Percentiles rank a stretch among this genome's conserved stretches.
Conservation (phyloP, 2,329 filamentous ascomycete genomes). For the Fusarium irregulare region DNA sequence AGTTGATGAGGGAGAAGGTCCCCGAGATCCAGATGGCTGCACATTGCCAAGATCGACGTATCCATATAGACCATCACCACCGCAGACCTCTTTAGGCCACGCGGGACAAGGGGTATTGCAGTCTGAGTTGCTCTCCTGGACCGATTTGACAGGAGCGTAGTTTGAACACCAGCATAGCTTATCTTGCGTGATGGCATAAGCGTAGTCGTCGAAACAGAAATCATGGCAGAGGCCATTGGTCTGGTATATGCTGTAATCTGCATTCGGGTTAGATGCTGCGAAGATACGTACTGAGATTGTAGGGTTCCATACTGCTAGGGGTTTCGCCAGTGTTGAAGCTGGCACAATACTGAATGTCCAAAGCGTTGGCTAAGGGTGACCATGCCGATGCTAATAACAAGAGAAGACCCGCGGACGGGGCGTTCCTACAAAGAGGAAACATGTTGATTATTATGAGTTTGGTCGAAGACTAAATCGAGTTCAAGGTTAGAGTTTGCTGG, state of each 20-base stretch:
- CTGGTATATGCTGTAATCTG: constrained; percentile 69
- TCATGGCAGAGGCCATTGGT: constrained; percentile 76
- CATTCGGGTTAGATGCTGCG: neutral
- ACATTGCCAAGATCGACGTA: constrained; percentile 69
- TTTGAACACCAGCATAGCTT: constrained; percentile 81
- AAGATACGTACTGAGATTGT: too few relatives aligned
- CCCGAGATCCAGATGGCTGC: constrained; percentile 67
- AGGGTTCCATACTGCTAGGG: constrained; percentile 47
- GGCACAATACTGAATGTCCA: constrained; percentile 52
- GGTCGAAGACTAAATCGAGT: constrained; percentile 21
- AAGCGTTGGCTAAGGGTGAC: constrained; percentile 38
- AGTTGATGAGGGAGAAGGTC: constrained; percentile 41
- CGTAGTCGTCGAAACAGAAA: constrained; percentile 67
- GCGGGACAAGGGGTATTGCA: constrained; percentile 75
- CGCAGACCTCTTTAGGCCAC: constrained; percentile 74
- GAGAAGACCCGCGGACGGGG: constrained; percentile 35
- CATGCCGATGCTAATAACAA: constrained; percentile 44
- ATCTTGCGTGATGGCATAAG: constrained; percentile 75
- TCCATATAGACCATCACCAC: constrained; percentile 69
- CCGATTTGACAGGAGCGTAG: constrained; percentile 65
- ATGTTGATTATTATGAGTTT: constrained; percentile 35
- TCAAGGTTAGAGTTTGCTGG: constrained; percentile 20
- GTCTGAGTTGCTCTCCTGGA: constrained; percentile 53
- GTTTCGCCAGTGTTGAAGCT: constrained; percentile 52
- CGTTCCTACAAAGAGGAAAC: constrained; percentile 37